Percentiles rank a stretch among this genome's conserved stretches.
Conservation (phyloP, 352 stramenopile species). For the Blastocystis sp. region DNA sequence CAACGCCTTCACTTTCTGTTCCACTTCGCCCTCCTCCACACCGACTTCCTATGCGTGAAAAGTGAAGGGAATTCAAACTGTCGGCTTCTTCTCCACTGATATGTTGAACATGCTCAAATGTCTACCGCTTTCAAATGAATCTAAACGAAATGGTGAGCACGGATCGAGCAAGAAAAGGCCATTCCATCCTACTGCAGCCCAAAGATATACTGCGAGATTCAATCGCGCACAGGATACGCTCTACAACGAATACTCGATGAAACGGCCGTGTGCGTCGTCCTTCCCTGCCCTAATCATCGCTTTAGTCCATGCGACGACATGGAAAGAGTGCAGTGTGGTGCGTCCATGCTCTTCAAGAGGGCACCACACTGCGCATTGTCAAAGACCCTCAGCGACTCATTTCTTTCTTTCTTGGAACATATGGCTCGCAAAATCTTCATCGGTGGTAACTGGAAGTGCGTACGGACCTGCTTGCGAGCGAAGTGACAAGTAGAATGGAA, state of each 20-base stretch:
- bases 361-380: not conserved
- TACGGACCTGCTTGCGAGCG: slow-evolving; percentile 56
- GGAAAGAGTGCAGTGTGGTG: not conserved
- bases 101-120: no score
- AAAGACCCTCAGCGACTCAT: slow-evolving; percentile 49
- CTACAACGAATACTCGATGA: slow-evolving; percentile 46
- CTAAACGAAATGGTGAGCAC: no score
- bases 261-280: slow-evolving; percentile 19
- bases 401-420: slow-evolving; percentile 56
- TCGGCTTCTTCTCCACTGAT: no score
- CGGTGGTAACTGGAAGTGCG: not conserved
- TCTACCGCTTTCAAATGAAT: no score
- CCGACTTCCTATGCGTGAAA: no score
- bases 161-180: no score
- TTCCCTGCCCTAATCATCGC: not conserved
- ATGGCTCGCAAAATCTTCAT: slow-evolving; percentile 78
- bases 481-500: slow-evolving; percentile 76
- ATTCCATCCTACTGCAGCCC: no score
- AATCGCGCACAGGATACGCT: slow-evolving; percentile 13
- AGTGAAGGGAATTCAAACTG: no score
- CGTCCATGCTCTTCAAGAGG: slow-evolving; percentile 13
- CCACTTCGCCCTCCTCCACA: no score
- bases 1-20: no score
- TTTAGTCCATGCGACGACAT: not conserved
- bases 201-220: no score